Percentiles rank a stretch among this genome's conserved stretches.
Conservation (phyloP, 345 rosid species). For the Bruguiera sexangula region DNA sequence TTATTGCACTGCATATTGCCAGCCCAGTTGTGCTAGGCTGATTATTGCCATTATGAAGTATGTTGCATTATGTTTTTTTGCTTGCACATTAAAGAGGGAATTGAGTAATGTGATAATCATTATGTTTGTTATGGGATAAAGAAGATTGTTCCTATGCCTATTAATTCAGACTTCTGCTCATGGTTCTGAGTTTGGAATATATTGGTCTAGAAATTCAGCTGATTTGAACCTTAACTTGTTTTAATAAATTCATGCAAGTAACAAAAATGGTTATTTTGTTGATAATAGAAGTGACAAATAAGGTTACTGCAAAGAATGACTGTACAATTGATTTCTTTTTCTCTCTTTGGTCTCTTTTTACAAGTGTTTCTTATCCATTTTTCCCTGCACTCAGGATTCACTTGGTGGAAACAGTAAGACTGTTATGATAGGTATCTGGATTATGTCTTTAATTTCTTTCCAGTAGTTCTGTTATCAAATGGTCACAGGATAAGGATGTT, state of each 20-base stretch:
- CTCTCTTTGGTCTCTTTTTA: background rate
- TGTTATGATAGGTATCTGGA: conserved; percentile 79
- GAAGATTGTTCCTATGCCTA: no score
- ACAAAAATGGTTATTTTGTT: background rate
- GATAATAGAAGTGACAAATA: background rate
- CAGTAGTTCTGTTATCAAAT: background rate
- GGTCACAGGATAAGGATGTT: background rate
- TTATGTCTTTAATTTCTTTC: background rate
- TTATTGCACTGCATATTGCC: no score
- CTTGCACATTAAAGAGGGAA: no score
- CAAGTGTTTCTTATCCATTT: conserved; percentile 16
- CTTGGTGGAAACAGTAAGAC: conserved; percentile 99
- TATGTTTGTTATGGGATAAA: no score
- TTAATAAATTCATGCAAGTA: no score
- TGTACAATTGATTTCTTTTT: conserved; percentile 7
- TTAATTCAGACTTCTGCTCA: background rate
- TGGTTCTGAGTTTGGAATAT: background rate
- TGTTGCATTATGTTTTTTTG: no score
- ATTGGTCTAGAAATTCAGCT: no score
- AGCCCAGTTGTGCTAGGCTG: no score
- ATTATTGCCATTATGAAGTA: no score
- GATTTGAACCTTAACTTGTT: no score
- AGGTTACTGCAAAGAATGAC: no score
- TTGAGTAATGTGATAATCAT: no score
- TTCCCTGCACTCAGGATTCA: conserved; percentile 57